Percentiles rank a stretch among this genome's conserved stretches.
These are phyloP conservation scores for Musa balbisiana DNA, from an alignment of 202 grass and related monocot genomes.

Conservation along the genomic window DNA sequence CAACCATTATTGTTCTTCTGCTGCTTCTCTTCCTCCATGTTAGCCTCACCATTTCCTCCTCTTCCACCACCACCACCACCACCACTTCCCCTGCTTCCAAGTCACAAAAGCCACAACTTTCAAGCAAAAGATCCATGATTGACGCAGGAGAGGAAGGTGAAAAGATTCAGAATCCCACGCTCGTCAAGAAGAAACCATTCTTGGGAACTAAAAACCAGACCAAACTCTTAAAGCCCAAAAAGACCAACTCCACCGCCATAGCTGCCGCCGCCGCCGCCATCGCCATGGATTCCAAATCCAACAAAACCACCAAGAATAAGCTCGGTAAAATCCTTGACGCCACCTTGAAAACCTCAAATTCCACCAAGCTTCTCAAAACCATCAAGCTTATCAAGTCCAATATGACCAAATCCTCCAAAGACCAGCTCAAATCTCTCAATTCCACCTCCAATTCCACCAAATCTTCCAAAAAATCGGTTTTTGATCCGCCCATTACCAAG, in stretches of 20 bases:
- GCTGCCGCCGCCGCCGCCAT: not conserved
- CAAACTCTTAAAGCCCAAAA: constrained; percentile 64
- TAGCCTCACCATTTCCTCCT: constrained; percentile 42
- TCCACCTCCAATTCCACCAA: constrained; percentile 28
- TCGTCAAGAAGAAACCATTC: constrained; percentile 27
- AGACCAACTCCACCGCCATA: constrained; percentile 32
- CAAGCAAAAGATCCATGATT: constrained; percentile 32
- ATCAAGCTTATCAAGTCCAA: constrained; percentile 30
- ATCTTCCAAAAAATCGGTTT: constrained; percentile 33
- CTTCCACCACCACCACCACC: not conserved
- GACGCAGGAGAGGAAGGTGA: constrained; percentile 11
- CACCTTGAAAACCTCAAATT: constrained; percentile 30
- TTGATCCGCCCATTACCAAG: not conserved
- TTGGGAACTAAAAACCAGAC: constrained; percentile 29
- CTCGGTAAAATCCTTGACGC: constrained; percentile 25
- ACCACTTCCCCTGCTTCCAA: constrained; percentile 21
- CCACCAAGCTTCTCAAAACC: constrained; percentile 20
- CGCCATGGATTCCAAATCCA: constrained; percentile 13
- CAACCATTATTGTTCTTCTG: constrained; percentile 29
- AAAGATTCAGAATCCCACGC: constrained; percentile 31
- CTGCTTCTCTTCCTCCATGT: constrained; percentile 63
- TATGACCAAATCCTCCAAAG: constrained; percentile 36
- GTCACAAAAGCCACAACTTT: constrained; percentile 30
- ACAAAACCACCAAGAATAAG: constrained; percentile 37
- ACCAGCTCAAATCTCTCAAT: constrained; percentile 44